phyloP scores from a whole-genome alignment of 169 alveolate species.

The Toxoplasma gondii region DNA sequence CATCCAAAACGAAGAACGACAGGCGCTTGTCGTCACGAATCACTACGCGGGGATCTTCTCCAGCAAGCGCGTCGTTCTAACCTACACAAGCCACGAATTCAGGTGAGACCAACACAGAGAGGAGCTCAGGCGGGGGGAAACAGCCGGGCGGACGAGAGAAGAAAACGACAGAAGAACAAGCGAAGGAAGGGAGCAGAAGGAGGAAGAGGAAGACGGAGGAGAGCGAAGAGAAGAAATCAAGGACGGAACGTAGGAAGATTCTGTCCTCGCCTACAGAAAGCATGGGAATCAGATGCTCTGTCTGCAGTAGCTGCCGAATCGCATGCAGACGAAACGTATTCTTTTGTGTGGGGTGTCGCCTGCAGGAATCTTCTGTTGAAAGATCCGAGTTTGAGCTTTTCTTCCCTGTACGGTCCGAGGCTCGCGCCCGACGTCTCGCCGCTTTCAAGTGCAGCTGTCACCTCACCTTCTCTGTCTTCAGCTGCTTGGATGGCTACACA shows the following conservation, averaged over 20 bases:
- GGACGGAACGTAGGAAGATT: too few relatives aligned
- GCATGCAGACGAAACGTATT: background rate
- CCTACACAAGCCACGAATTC: conserved; percentile 22
- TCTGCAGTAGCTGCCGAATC: background rate
- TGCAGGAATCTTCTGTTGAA: background rate
- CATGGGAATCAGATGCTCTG: too few relatives aligned
- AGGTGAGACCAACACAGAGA: background rate
- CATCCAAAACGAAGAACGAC: background rate
- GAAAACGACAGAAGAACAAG: background rate
- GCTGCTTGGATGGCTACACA: background rate
- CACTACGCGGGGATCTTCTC: conserved; percentile 51
- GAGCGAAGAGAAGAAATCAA: too few relatives aligned
- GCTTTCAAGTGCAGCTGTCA: background rate
- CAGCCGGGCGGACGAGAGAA: background rate
- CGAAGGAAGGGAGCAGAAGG: background rate
- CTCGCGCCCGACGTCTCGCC: background rate
- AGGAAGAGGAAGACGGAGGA: too few relatives aligned
- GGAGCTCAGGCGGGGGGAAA: too few relatives aligned
- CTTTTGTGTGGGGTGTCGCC: background rate
- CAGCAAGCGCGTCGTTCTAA: conserved; percentile 1
- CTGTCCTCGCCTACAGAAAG: too few relatives aligned
- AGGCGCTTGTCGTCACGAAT: conserved; percentile 39
- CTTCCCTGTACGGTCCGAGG: background rate
- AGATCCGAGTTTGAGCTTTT: background rate
- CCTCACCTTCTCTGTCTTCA: background rate